Evolutionary conservation across 2,329 filamentous ascomycete species (phyloP).

Genomic region (Hymenoscyphus albidus): DNA sequence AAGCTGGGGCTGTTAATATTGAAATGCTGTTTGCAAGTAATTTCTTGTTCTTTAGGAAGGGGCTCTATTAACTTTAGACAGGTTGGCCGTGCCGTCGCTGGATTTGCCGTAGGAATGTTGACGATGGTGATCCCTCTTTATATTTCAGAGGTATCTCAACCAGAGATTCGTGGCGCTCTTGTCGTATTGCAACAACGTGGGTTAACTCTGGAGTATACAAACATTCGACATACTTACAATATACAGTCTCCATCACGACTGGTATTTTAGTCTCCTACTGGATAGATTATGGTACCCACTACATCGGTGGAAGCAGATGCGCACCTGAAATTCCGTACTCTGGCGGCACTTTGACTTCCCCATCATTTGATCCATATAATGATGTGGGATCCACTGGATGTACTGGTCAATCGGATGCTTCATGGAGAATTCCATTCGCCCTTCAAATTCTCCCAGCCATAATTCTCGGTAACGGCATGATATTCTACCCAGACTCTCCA

Average conservation of each 20-base stretch:
- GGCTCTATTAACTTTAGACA: neutral
- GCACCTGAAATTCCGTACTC: constrained; percentile 16
- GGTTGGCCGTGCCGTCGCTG: constrained; percentile 47
- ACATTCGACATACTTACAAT: neutral
- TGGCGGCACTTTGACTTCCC: constrained; percentile 16
- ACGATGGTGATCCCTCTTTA: constrained; percentile 45
- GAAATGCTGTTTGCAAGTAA: constrained; percentile 42
- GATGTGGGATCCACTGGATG: constrained; percentile 22
- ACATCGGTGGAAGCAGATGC: constrained; percentile 26
- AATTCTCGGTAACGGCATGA: constrained; percentile 51
- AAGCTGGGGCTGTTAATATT: constrained; percentile 34
- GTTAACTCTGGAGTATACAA: neutral
- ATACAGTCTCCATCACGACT: constrained; percentile 23
- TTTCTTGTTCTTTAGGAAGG: neutral
- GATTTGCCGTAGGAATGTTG: constrained; percentile 35
- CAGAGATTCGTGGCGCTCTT: constrained; percentile 30
- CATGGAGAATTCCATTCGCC: constrained; percentile 55
- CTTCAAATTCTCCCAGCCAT: constrained; percentile 53
- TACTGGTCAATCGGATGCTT: constrained; percentile 38
- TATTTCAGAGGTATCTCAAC: constrained; percentile 33
- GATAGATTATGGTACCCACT: constrained; percentile 32
- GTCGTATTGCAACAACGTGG: constrained; percentile 31
- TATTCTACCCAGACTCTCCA: constrained; percentile 57
- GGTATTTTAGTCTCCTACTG: constrained; percentile 34
- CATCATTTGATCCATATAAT: constrained; percentile 21